These are phyloP conservation scores for Shiraia bambusicola DNA, from an alignment of 2,329 filamentous ascomycete genomes.

Conservation along the genomic window DNA sequence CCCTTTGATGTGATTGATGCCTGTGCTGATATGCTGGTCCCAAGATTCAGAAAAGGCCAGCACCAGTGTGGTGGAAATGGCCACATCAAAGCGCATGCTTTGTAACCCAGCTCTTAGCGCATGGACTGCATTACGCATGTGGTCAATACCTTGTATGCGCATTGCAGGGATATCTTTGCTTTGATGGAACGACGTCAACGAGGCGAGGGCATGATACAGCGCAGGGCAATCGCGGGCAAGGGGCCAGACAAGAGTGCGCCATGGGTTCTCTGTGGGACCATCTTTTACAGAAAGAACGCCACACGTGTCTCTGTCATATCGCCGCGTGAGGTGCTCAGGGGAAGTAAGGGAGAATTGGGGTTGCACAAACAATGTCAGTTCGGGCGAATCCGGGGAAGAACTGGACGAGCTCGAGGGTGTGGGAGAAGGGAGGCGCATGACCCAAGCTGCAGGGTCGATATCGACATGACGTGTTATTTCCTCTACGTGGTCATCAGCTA, in stretches of 20 bases:
- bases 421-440: conserved; percentile 44
- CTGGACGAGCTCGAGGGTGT: conserved; percentile 37
- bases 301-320: conserved; percentile 67
- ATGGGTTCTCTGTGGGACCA: conserved; percentile 68
- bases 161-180: conserved; percentile 59
- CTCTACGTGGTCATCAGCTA: conserved; percentile 54
- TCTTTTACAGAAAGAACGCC: conserved; percentile 72
- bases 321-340: conserved; percentile 62
- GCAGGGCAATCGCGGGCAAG: conserved; percentile 64
- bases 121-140: conserved; percentile 66
- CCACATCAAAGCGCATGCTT: conserved; percentile 64
- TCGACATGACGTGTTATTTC: conserved; percentile 53
- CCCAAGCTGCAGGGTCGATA: conserved; percentile 36
- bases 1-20: conserved; percentile 68
- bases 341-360: conserved; percentile 55
- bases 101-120: conserved; percentile 61
- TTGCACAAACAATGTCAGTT: conserved; percentile 41
- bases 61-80: conserved; percentile 68
- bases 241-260: conserved; percentile 71
- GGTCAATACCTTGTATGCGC: conserved; percentile 64
- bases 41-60: conserved; percentile 71
- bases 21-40: conserved; percentile 69
- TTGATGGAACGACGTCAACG: conserved; percentile 69
- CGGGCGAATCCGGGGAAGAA: conserved; percentile 33
- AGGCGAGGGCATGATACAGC: conserved; percentile 67